These are phyloP conservation scores for Pontederia paniculata DNA, from an alignment of 176 grass and related monocot species.

Conservation along the genomic window DNA sequence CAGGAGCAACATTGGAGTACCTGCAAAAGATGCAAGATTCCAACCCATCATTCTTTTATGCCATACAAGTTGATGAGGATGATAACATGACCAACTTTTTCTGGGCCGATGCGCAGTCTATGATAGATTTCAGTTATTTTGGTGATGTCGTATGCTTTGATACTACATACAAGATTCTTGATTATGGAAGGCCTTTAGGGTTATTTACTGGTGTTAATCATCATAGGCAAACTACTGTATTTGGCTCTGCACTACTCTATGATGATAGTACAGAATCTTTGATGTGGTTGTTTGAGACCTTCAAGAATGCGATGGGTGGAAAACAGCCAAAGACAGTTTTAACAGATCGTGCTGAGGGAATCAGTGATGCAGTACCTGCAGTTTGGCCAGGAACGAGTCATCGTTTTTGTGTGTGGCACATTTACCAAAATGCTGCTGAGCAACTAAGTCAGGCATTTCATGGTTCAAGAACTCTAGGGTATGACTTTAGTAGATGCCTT, in stretches of 20 bases:
- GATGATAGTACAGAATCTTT: conserved; percentile 68
- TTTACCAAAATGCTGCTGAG: conserved; percentile 74
- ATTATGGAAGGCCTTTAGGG: conserved; percentile 64
- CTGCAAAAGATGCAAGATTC: conserved; percentile 73
- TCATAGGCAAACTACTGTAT: conserved; percentile 78
- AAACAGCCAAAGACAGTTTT: conserved; percentile 66
- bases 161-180: conserved; percentile 49
- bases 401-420: conserved; percentile 87
- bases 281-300: conserved; percentile 76
- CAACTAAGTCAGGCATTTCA: conserved; percentile 81
- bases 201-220: conserved; percentile 89
- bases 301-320: conserved; percentile 75
- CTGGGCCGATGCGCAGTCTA: conserved; percentile 76
- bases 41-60: conserved; percentile 76
- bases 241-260: conserved; percentile 74
- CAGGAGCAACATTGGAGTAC: conserved; percentile 64
- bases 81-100: conserved; percentile 57
- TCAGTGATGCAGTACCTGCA: conserved; percentile 43
- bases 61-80: conserved; percentile 58
- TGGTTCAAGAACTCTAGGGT: conserved; percentile 68
- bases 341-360: conserved; percentile 41
- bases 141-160: conserved; percentile 86
- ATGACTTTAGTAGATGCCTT: conserved; percentile 69
- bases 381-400: conserved; percentile 39
- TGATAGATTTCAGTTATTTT: conserved; percentile 68